phyloP scores from a whole-genome alignment of 805 yeast species.

The Candida xiaguanensis region DNA sequence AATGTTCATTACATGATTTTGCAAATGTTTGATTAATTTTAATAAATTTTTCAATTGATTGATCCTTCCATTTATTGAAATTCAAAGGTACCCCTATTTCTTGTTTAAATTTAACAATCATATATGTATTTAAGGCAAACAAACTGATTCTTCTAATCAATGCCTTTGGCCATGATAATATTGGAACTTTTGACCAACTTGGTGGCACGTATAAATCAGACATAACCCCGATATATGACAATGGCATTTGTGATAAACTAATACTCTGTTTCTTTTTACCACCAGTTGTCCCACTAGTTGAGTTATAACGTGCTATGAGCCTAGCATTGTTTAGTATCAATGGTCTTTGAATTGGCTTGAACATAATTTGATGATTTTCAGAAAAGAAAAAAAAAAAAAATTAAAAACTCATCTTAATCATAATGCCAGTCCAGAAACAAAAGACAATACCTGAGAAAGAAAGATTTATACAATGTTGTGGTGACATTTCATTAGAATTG shows the following conservation, averaged over 20 bases:
- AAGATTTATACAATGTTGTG: conserved; percentile 86
- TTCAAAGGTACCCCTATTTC: conserved; percentile 42
- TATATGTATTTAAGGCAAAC: conserved; percentile 63
- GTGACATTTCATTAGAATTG: conserved; percentile 83
- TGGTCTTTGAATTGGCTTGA: neutral
- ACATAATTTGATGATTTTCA: conserved; percentile 2
- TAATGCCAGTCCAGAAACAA: conserved; percentile 31
- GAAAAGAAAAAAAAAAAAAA: neutral
- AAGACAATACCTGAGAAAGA: conserved; percentile 77
- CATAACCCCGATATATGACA: conserved; percentile 36
- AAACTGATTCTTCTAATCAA: conserved; percentile 61
- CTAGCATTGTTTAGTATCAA: neutral
- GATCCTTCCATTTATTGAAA: conserved; percentile 83
- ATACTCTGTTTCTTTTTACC: conserved; percentile 4
- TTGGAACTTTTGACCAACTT: conserved; percentile 19
- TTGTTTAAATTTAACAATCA: conserved; percentile 43
- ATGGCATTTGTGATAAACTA: conserved; percentile 36
- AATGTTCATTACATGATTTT: conserved; percentile 30
- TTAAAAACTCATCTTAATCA: neutral
- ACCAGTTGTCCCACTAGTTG: neutral
- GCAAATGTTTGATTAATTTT: conserved; percentile 84
- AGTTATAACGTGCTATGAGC: neutral
- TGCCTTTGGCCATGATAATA: conserved; percentile 40
- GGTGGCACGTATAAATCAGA: conserved; percentile 45
- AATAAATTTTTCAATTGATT: conserved; percentile 73